phyloP scores from a whole-genome alignment of 441 rosid genomes.

The Macaranga tanarius region DNA sequence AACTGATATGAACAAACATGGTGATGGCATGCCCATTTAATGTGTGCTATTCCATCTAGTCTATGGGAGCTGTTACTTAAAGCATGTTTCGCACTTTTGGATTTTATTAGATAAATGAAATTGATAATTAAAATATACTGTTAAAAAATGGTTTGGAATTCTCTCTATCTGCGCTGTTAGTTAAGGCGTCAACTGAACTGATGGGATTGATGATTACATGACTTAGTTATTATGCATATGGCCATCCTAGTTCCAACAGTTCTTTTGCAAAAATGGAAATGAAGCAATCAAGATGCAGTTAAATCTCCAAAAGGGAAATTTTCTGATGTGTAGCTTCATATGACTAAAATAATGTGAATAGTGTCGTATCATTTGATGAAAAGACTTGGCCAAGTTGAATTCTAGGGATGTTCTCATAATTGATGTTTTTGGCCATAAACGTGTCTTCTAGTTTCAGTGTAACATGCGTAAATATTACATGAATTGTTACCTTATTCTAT shows the following conservation, averaged over 20 bases:
- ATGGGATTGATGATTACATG: not conserved
- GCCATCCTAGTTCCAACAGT: not conserved
- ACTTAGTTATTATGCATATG: not conserved
- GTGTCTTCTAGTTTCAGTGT: not conserved
- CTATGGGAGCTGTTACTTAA: not conserved
- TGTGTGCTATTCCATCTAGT: not conserved
- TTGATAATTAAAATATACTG: not conserved
- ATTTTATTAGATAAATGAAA: not conserved
- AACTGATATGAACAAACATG: not conserved
- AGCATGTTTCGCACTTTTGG: not conserved
- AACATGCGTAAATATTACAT: not conserved
- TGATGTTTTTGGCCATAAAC: not conserved
- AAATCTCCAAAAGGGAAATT: not conserved
- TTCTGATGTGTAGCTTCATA: no score
- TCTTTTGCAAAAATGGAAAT: not conserved
- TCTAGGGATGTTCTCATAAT: not conserved
- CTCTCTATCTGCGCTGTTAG: not conserved
- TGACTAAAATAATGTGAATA: no score
- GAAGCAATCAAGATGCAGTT: not conserved
- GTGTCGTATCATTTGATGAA: not conserved
- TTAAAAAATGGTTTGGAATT: not conserved
- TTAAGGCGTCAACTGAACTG: not conserved
- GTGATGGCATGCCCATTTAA: not conserved
- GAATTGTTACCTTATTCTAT: not conserved
- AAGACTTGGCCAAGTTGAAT: not conserved